These are phyloP conservation scores for Monosporozyma siamensis DNA, from an alignment of 805 yeast species.

Conservation along the genomic window DNA sequence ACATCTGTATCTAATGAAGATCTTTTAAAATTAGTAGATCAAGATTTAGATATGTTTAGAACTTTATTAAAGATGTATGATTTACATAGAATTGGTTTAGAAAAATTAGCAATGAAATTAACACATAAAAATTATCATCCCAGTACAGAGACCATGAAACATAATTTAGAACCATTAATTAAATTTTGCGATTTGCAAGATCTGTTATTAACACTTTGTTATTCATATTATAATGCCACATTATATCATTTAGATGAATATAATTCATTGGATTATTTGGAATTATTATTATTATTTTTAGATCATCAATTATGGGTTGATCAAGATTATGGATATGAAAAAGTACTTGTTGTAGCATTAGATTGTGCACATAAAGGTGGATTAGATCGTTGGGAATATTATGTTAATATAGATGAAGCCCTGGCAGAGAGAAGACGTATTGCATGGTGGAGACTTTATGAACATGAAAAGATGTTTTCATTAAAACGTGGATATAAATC, in stretches of 20 bases:
- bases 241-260: conserved; percentile 15
- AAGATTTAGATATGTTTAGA: conserved; percentile 17
- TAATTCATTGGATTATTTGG: conserved; percentile 17
- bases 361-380: conserved; percentile 22
- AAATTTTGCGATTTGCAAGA: conserved; percentile 17
- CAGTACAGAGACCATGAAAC: not conserved
- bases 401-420: conserved; percentile 24
- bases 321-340: conserved; percentile 21
- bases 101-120: conserved; percentile 8
- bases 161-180: conserved; percentile 8
- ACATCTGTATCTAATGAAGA: conserved; percentile 8
- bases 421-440: conserved; percentile 23
- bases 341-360: conserved; percentile 18
- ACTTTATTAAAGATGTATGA: conserved; percentile 13
- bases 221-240: conserved; percentile 20
- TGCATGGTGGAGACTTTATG: conserved; percentile 26
- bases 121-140: conserved; percentile 2
- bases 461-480: conserved; percentile 15
- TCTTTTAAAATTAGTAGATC: conserved; percentile 8
- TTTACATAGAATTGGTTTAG: conserved; percentile 11
- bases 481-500: conserved; percentile 17
- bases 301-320: conserved; percentile 23
- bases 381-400: conserved; percentile 28
- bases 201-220: conserved; percentile 17
- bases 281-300: conserved; percentile 19